Base-by-base conservation (phyloP, 2,329 filamentous ascomycete species). In the Claviceps sp. region DNA sequence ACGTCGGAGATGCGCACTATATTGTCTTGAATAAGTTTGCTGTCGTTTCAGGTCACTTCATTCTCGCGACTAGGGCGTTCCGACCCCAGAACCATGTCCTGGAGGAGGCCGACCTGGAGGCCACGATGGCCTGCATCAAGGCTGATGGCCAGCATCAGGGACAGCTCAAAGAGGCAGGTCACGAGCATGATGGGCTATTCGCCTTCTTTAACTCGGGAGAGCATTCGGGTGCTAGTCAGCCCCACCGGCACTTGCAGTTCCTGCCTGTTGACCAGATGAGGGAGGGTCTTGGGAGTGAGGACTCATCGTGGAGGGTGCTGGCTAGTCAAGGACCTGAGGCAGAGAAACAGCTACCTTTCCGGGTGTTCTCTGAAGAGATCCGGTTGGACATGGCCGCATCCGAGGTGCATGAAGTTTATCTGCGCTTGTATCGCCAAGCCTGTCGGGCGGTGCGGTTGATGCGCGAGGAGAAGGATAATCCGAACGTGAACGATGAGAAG, bases 11-110 rank as follows among this genome's bases (percentile, higher is more conserved):
- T 0, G 64, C 69, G 8, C 84, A 88, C 64, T 73, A 75, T 54
- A 72, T 88, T 43, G 78, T 88, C 1, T 70, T 88, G 42, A 88
- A 88, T 71, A 88, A 88, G 65, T 88, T 85, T 59, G 83, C 85
- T 48, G 68, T 88, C 48, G 82, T 86, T 37, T 75, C 78, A 0
- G 75, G 82, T 59, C 85, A 88, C 67, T 86, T 85, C 62, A 86
- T 88, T 58, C 73, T 88, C 47, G 77, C 80, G 0, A 88, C 85
- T 0, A 76, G 68, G n/a, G 64, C 68, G 1, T 81, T 82, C 62
- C 77, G 79, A 61, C 68, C 70, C n/a, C 85, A 88, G 70, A 81
- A 78, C 1, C 70, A 84, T 57, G 61, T 82, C 5, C 71, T 88
- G 1, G 81, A 82, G 49, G 63, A 68, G 13, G 69, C 67, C 26